Evolutionary conservation across 2,329 filamentous ascomycete genomes (phyloP), one percentile per base, ranked within the genome.

Genomic region (Aaosphaeria arxii): DNA sequence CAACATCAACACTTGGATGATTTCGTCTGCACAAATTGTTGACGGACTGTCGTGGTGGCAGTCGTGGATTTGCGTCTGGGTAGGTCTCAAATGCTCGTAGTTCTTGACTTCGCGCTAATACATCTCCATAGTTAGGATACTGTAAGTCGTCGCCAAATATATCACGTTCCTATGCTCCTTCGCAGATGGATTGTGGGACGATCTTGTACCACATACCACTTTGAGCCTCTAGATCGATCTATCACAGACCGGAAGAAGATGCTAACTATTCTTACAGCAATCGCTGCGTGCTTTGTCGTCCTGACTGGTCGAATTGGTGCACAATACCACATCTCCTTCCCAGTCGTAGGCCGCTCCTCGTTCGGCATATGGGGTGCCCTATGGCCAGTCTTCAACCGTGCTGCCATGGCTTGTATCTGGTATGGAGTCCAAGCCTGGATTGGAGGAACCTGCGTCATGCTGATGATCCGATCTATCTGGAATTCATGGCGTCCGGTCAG

Each of bases 381-480:
- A 11, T 49, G 47, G 47, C 47, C 47, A 7, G 17, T 43, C 7
- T 30, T 49, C 24, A 49, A 49, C 38, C 28, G 47, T 9, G 33
- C 29, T 17, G 39, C 36, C 13, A 49, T 49, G 47, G 30, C 47
- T 13, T 40, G 45, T 24, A 43, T 49, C 13, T 49, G 47, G 47
- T 42, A 91, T 54, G 89, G 88, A 43, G 89, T 95, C 29, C 89
- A 94, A 66, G 73, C 82, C 5, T 96, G 89, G 75, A 95, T 95
- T 54, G 91, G 91, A 58, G 80, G 80, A 59, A 70, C 87, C 49
- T 96, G 91, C 58, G 85, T 96, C 4, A 90, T 90, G 53, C 74
- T 96, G 49, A 95, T 96, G 89, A 92, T 96, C 53, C 80, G 86
- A 42, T 76, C 88, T 4, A 92, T 96, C 64, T 96, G 89, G 89